A percentile compares a stretch with the other conserved stretches of the same genome.
phyloP scores from a whole-genome alignment of 2,329 filamentous ascomycete genomes.

The Talaromyces sp. region DNA sequence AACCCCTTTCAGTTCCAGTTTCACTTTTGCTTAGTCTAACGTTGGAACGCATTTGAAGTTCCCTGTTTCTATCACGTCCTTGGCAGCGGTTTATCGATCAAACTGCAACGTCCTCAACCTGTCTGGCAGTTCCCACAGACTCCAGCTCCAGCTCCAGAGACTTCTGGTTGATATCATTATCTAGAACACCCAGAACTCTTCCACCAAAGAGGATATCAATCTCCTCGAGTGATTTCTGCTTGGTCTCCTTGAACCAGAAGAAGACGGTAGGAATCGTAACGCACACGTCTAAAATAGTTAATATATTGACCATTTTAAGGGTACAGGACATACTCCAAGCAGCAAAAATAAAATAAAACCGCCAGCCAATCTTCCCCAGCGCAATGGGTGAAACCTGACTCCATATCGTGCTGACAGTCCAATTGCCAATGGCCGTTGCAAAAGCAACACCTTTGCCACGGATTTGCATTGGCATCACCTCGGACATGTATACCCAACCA shows the following conservation, averaged over 20 bases:
- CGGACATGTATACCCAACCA: slow-evolving; percentile 57
- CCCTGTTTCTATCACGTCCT: too few relatives aligned
- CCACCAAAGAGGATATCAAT: slow-evolving; percentile 57
- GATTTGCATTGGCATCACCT: slow-evolving; percentile 64
- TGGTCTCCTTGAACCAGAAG: slow-evolving; percentile 53
- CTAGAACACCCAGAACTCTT: slow-evolving; percentile 44
- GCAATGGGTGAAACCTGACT: slow-evolving; percentile 55
- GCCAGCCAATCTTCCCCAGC: slow-evolving; percentile 46
- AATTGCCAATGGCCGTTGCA: slow-evolving; percentile 55
- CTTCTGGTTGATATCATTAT: slow-evolving; percentile 29
- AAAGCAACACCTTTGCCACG: slow-evolving; percentile 57
- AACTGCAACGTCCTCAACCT: background rate
- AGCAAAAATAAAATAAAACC: slow-evolving; percentile 57
- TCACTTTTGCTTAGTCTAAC: too few relatives aligned
- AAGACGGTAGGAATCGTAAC: slow-evolving; percentile 43
- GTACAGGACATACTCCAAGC: slow-evolving; percentile 39
- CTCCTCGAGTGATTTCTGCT: slow-evolving; percentile 52
- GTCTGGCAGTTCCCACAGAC: background rate
- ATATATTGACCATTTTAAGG: background rate
- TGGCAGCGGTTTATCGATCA: too few relatives aligned
- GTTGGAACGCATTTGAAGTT: too few relatives aligned
- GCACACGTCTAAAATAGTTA: slow-evolving; percentile 22
- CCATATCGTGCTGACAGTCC: slow-evolving; percentile 57
- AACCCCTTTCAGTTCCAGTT: too few relatives aligned
- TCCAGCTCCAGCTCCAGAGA: background rate